These are phyloP conservation scores for Aspergillus biplanus DNA, from an alignment of 495 filamentous ascomycete genomes.

Conservation along the genomic window DNA sequence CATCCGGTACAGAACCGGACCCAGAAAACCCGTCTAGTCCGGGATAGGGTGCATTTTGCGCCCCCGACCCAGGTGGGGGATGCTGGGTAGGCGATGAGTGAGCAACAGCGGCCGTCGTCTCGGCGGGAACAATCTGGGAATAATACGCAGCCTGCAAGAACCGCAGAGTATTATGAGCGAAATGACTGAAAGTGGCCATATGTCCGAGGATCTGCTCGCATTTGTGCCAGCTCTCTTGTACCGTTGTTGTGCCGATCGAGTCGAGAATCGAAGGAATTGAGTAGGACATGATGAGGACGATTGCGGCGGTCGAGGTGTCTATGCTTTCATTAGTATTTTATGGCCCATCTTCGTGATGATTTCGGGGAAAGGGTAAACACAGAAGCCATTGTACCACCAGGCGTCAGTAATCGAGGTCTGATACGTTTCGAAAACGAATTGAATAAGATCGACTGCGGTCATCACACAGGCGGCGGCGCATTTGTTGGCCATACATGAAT, in stretches of 20 bases:
- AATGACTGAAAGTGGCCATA: constrained; percentile 37
- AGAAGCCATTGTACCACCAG: constrained; percentile 55
- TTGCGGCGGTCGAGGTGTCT: constrained; percentile 48
- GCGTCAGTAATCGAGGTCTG: constrained; percentile 41
- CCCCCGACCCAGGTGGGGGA: too few relatives aligned
- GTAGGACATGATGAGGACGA: constrained; percentile 46
- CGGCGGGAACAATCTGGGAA: not conserved
- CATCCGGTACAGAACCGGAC: constrained; percentile 14
- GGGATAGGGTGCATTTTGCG: not conserved
- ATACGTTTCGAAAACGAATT: constrained; percentile 42
- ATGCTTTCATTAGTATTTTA: not conserved
- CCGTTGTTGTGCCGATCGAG: constrained; percentile 20
- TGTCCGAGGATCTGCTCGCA: constrained; percentile 32
- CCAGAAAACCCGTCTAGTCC: not conserved
- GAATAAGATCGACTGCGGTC: constrained; percentile 45
- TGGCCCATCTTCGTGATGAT: too few relatives aligned
- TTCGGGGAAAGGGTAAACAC: constrained; percentile 21
- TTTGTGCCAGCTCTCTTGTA: constrained; percentile 36
- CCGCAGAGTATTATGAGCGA: constrained; percentile 36
- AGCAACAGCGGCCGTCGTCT: not conserved
- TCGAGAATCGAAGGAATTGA: constrained; percentile 31
- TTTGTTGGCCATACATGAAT: constrained; percentile 39
- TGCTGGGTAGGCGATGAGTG: not conserved
- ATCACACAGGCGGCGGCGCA: constrained; percentile 44
- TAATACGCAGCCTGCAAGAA: constrained; percentile 33